These are phyloP conservation scores for Emmonsia crescens DNA, from an alignment of 2,329 filamentous ascomycete species.

Conservation along the genomic window DNA sequence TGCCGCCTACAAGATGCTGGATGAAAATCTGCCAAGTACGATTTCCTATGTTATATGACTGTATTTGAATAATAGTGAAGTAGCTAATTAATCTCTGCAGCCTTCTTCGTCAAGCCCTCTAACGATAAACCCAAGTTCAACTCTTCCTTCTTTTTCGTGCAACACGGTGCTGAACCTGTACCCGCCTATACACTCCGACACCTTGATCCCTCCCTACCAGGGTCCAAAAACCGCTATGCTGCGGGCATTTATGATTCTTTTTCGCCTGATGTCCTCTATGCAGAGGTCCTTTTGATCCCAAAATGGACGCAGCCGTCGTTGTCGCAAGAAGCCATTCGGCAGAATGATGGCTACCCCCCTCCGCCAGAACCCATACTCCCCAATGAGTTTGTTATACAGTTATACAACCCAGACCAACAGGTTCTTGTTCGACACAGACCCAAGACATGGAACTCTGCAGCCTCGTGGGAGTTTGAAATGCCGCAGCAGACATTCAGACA, in stretches of 20 bases:
- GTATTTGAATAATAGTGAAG: conserved; percentile 5
- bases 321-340: conserved; percentile 68
- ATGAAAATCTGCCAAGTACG: conserved; percentile 78
- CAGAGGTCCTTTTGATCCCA: conserved; percentile 72
- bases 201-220: conserved; percentile 57
- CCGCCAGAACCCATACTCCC: conserved; percentile 64
- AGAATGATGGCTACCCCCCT: conserved; percentile 53
- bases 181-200: conserved; percentile 73
- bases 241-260: conserved; percentile 74
- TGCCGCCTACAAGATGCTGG: conserved; percentile 52
- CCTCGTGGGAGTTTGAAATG: conserved; percentile 86
- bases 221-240: conserved; percentile 73
- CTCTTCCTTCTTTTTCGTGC: conserved; percentile 37
- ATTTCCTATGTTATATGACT: conserved; percentile 6
- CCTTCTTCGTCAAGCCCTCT: conserved; percentile 49
- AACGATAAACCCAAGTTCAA: conserved; percentile 33
- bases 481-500: conserved; percentile 73
- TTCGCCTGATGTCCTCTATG: conserved; percentile 71
- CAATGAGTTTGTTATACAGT: conserved; percentile 66
- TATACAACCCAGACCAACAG: conserved; percentile 89
- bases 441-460: conserved; percentile 67
- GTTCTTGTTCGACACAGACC: conserved; percentile 57
- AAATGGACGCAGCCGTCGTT: conserved; percentile 76
- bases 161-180: conserved; percentile 69
- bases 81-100: conserved; percentile 23